Evolutionary conservation across 768 basidiomycete species (phyloP), one percentile per base, ranked within the genome.

Genomic region (Pleurotus salmoneostramineus): DNA sequence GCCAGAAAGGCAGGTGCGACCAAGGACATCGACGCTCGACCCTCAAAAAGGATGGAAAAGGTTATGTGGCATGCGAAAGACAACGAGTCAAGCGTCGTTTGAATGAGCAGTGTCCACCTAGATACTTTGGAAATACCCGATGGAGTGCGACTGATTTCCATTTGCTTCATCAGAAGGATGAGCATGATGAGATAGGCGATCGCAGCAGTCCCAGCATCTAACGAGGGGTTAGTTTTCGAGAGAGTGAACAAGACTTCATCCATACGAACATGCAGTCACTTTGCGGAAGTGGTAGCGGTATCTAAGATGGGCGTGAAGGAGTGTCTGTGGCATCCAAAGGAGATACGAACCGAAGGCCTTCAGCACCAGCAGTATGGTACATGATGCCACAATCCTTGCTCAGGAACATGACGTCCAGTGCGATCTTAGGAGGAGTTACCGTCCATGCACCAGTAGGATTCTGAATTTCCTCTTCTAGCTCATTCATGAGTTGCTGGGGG

Each of bases 51-150:
- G 57, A 95, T 88, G 3, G 91, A 92, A 58, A 96, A 88, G 0
- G 93, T 95, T 56, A 95, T 85, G 64, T 95, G 92, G 0, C 89
- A 89, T 15, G 91, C 90, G 67, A 96, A 95, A 0, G 90, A 85
- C 44, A 93, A 85, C 0, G 89, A 83, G 66, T 97, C 94, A 15
- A 91, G 81, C 1, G 87, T 81, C 4, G 88, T 82, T 69, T 95
- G 92, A 5, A 85, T 73, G 17, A 93, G 76, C 67, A 95, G 93
- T 1, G 87, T 83, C 88, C 91, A 94, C 5, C 89, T 76, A 2
- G 93, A 95, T 6, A 95, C 78, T 12, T 89, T 84, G 4, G 88
- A 83, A 12, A 95, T 77, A 4, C 86, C 85, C 1, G 89, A 85
- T 1, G 93, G 91, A 4, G 89, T 93, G 15, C 89, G 82, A 60